Evolutionary conservation across 2,329 filamentous ascomycete species (phyloP), one percentile per base, ranked within the genome.

Genomic region (Fusarium goolgardi): DNA sequence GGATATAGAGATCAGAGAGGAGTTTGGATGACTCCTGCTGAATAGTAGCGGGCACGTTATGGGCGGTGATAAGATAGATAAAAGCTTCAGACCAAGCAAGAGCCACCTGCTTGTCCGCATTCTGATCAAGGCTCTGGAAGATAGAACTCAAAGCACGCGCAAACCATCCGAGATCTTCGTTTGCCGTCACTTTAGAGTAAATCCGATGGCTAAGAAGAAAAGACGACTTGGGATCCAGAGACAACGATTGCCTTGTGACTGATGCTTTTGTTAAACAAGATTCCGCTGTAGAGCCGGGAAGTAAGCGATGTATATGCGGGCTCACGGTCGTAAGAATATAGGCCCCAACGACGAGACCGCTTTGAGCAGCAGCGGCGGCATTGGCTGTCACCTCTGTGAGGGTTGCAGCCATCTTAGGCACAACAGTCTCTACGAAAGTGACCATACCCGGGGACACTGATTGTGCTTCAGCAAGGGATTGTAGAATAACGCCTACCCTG

Each of bases 191-290:
- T 75, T 97, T 97, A 37, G 90, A 89, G 79, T 96, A 98, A 7
- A 97, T 88, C 64, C 92, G 91, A 34, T 91, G 86, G 73, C 92
- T 97, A 8, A 98, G 84, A 21, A 98, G 82, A 77, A 97, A 96
- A 0, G 95, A 97, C 16, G 92, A 90, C 76, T 97, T 97, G 1
- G 92, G 89, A n/a, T 90, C 88, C 37, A 89, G 78, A 3, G 85
- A 84, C 62, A 97, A 83, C 13, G 88, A 88, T 71, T 93, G 89
- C 50, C 88, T 86, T 25, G 85, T 77, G 27, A 94, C 80, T 31
- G 87, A 82, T 25, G 87, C 84, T 73, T 91, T 90, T 23, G 86
- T 77, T 35, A 90, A 73, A 3, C 80, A 70, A 13, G 81, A 61
- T 27, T 78, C 78, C 18, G 78, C 77, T 5, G 84, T 75, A 41